Conservation (phyloP, 176 grass and related monocot genomes). For the Oryza brachyantha region DNA sequence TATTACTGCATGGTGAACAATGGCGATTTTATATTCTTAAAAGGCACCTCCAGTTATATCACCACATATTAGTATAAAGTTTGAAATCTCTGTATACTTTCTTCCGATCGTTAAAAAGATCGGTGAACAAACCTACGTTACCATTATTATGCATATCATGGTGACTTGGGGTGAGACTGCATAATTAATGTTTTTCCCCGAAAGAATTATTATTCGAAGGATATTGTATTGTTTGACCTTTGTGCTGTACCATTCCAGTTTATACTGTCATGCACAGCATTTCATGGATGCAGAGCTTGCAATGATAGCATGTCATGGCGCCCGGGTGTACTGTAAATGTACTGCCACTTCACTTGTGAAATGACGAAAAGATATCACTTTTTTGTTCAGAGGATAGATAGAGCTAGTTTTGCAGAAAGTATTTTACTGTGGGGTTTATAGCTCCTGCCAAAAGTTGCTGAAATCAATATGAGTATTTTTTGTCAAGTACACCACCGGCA, state of each 20-base stretch:
- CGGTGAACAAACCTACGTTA: neutral
- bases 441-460: neutral
- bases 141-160: neutral
- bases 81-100: too few relatives aligned
- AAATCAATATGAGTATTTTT: slow-evolving; percentile 4
- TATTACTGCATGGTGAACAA: neutral
- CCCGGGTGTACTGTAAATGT: neutral
- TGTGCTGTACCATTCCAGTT: neutral
- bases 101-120: too few relatives aligned
- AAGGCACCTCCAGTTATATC: too few relatives aligned
- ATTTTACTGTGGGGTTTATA: neutral
- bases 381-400: neutral
- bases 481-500: neutral
- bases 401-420: neutral
- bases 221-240: neutral
- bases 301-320: neutral
- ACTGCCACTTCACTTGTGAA: neutral
- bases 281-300: neutral
- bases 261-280: neutral
- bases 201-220: neutral
- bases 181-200: neutral
- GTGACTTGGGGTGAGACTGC: neutral
- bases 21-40: too few relatives aligned
- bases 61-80: too few relatives aligned
- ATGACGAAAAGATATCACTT: neutral